Percentiles rank a stretch among this genome's conserved stretches.
These are phyloP conservation scores for Penicillium flavigenum DNA, from an alignment of 495 filamentous ascomycete species.

Conservation along the genomic window DNA sequence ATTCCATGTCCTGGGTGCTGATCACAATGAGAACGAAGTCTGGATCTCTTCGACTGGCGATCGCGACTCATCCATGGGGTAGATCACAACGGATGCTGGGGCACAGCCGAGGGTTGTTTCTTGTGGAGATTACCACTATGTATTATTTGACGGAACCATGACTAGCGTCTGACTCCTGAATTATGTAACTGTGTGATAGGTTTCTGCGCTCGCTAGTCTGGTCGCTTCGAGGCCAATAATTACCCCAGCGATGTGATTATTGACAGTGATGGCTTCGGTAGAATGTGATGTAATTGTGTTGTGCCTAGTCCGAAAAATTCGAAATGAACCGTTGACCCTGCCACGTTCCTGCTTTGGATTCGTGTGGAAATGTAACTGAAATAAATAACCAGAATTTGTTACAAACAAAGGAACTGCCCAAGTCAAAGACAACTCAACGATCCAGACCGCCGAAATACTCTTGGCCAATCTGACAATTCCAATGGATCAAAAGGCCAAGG, in stretches of 20 bases:
- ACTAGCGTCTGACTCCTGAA: constrained; percentile 8
- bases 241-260: not conserved
- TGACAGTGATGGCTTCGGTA: not conserved
- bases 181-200: not conserved
- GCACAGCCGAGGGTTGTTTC: not conserved
- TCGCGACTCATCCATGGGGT: constrained; percentile 5
- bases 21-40: constrained; percentile 1
- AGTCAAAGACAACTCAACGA: constrained; percentile 6
- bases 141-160: not conserved
- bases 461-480: constrained; percentile 2
- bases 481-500: constrained; percentile 13
- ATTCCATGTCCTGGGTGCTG: not conserved
- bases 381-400: not conserved
- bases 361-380: not conserved
- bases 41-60: constrained; percentile 9
- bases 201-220: too few species aligned
- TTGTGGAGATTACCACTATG: constrained; percentile 11
- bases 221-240: not conserved
- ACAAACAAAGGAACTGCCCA: not conserved
- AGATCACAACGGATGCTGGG: constrained; percentile 5
- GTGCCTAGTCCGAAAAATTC: not conserved
- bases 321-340: not conserved
- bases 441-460: constrained; percentile 7
- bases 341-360: not conserved
- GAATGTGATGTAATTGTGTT: not conserved